Evolutionary conservation across 169 alveolate genomes (phyloP).

Genomic region (Gregarina niphandrodes): DNA sequence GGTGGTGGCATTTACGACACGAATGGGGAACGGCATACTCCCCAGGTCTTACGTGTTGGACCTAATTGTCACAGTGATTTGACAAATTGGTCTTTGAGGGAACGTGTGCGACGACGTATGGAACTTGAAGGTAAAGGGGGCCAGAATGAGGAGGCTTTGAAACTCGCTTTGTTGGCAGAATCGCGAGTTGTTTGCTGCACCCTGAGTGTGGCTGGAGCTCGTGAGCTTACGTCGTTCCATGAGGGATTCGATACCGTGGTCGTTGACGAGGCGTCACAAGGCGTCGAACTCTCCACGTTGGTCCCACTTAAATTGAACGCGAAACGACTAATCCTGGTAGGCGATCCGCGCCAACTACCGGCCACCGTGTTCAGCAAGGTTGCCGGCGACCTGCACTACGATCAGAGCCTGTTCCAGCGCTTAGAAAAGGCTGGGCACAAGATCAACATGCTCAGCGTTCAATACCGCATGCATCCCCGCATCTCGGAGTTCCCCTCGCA

Average conservation of each 20-base stretch:
- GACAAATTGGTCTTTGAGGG: no score
- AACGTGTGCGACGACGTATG: no score
- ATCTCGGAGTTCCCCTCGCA: conserved; percentile 74
- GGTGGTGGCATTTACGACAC: conserved; percentile 59
- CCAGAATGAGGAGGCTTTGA: conserved; percentile 10
- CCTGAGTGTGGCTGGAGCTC: conserved; percentile 59
- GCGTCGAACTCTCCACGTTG: conserved; percentile 46
- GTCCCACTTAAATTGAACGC: conserved; percentile 43
- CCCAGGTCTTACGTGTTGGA: conserved; percentile 52
- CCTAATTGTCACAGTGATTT: conserved; percentile 36
- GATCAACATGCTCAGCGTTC: conserved; percentile 53
- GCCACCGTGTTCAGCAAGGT: conserved; percentile 76
- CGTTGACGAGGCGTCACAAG: conserved; percentile 88
- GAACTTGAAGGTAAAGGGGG: no score
- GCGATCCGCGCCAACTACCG: conserved; percentile 91
- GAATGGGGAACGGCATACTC: conserved; percentile 41
- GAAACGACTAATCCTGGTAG: conserved; percentile 76
- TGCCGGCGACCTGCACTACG: conserved; percentile 27
- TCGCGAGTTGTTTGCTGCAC: conserved; percentile 61
- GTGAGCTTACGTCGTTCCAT: conserved; percentile 35
- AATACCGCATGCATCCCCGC: conserved; percentile 89
- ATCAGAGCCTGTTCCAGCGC: conserved; percentile 65
- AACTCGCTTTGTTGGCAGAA: conserved; percentile 39
- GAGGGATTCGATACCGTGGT: conserved; percentile 73
- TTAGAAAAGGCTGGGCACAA: conserved; percentile 48